Evolutionary conservation across 164 flowering plant genomes (phyloP).

Genomic region (Piper longum): DNA sequence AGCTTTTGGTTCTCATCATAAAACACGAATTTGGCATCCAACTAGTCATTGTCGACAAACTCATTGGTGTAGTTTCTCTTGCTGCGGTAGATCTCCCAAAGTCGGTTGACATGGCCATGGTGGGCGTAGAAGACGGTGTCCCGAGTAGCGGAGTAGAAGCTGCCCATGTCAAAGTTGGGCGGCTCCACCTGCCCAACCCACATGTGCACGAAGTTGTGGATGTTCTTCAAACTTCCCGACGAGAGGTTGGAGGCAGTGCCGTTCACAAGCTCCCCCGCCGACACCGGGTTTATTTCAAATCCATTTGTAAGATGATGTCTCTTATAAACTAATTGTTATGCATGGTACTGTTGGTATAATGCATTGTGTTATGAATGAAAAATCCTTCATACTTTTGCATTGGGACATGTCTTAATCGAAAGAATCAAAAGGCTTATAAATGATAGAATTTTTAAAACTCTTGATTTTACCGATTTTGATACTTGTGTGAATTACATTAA

Average conservation of each 20-base stretch:
- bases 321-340: too few species aligned
- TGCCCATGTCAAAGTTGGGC: slow-evolving; percentile 5
- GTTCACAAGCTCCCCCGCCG: slow-evolving; percentile 1
- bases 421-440: too few species aligned
- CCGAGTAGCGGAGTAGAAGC: slow-evolving; percentile 6
- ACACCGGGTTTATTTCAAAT: too few species aligned
- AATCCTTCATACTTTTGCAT: too few species aligned
- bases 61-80: not conserved
- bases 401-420: too few species aligned
- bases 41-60: slow-evolving; percentile 1
- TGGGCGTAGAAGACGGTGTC: slow-evolving; percentile 9
- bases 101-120: slow-evolving; percentile 6
- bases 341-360: too few species aligned
- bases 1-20: slow-evolving; percentile 6
- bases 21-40: slow-evolving; percentile 5
- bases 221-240: slow-evolving; percentile 1
- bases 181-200: slow-evolving; percentile 5
- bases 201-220: slow-evolving; percentile 3
- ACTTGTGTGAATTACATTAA: too few species aligned
- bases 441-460: too few species aligned
- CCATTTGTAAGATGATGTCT: too few species aligned
- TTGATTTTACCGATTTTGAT: too few species aligned
- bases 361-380: too few species aligned
- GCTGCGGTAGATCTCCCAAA: slow-evolving; percentile 2
- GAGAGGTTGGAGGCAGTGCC: not conserved